Conservation (phyloP, 2,329 filamentous ascomycete genomes). For the Ophioceras dolichostomum region DNA sequence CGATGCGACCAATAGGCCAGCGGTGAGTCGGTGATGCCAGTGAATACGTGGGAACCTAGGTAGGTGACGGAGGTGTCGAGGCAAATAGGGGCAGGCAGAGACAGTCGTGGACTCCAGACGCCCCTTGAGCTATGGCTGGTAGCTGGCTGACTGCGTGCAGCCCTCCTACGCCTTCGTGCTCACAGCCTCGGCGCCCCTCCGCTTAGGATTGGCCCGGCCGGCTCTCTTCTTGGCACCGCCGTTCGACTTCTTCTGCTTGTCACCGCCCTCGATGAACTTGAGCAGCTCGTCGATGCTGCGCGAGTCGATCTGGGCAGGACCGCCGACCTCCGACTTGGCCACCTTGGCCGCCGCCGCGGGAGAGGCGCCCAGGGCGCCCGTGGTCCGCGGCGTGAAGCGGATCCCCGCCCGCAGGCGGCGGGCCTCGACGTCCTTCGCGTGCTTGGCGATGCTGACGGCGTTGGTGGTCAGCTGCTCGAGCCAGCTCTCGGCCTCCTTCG, state of each 20-base stretch:
- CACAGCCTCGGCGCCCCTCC: constrained; percentile 25
- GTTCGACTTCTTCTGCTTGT: constrained; percentile 30
- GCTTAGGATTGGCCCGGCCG: constrained; percentile 42
- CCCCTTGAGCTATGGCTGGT: too few relatives aligned
- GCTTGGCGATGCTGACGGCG: constrained; percentile 87
- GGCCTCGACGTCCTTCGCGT: constrained; percentile 74
- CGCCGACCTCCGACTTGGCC: constrained; percentile 20
- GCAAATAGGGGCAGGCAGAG: too few relatives aligned
- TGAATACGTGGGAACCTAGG: too few relatives aligned
- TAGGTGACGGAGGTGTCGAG: too few relatives aligned
- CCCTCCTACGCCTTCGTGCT: constrained; percentile 3
- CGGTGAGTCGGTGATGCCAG: too few relatives aligned
- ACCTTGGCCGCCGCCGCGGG: constrained; percentile 13
- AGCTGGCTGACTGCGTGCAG: too few relatives aligned
- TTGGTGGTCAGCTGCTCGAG: constrained; percentile 92
- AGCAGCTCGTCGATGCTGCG: constrained; percentile 88
- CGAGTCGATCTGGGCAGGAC: constrained; percentile 46
- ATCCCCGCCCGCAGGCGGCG: constrained; percentile 60
- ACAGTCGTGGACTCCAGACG: too few relatives aligned
- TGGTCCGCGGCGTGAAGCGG: constrained; percentile 51
- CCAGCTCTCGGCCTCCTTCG: constrained; percentile 95
- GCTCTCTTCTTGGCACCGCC: constrained; percentile 36
- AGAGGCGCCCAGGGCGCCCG: constrained; percentile 40
- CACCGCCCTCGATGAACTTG: constrained; percentile 80
- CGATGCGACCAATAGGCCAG: too few relatives aligned